phyloP scores from a whole-genome alignment of 2,329 filamentous ascomycete genomes.

The Exserohilum turcica region DNA sequence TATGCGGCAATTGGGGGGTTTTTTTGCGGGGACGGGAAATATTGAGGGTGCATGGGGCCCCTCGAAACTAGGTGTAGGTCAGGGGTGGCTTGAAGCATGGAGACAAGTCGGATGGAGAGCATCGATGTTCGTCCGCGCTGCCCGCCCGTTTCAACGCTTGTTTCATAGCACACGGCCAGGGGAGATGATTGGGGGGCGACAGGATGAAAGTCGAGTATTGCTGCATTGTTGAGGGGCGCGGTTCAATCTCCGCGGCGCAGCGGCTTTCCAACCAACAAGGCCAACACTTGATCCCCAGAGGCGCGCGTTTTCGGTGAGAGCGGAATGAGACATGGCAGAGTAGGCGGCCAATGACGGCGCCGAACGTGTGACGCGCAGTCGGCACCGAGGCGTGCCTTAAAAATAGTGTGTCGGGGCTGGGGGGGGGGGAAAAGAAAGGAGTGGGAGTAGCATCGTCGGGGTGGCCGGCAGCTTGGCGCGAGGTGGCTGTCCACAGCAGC shows the following conservation, averaged over 20 bases:
- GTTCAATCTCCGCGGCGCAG: conserved; percentile 10
- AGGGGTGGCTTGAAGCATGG: neutral
- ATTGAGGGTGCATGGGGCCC: neutral
- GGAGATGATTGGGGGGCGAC: neutral
- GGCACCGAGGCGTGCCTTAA: neutral
- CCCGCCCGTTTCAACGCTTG: neutral
- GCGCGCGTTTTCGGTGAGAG: conserved; percentile 7
- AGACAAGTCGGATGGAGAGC: neutral
- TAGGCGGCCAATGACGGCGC: conserved; percentile 9
- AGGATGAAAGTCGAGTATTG: neutral
- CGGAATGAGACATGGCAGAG: conserved; percentile 4
- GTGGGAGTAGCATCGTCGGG: neutral
- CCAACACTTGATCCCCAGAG: neutral
- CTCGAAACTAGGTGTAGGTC: neutral
- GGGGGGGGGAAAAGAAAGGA: neutral
- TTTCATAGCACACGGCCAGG: neutral
- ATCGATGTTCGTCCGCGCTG: neutral
- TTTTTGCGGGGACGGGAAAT: conserved; percentile 1
- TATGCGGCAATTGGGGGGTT: neutral
- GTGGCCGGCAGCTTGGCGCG: neutral
- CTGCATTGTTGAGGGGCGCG: conserved; percentile 5
- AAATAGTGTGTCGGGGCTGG: neutral
- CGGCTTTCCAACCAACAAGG: neutral
- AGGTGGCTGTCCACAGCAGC: neutral
- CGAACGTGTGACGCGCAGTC: conserved; percentile 8